Conservation (phyloP, 2,329 filamentous ascomycete species). For the Clarireedia hainanense region DNA sequence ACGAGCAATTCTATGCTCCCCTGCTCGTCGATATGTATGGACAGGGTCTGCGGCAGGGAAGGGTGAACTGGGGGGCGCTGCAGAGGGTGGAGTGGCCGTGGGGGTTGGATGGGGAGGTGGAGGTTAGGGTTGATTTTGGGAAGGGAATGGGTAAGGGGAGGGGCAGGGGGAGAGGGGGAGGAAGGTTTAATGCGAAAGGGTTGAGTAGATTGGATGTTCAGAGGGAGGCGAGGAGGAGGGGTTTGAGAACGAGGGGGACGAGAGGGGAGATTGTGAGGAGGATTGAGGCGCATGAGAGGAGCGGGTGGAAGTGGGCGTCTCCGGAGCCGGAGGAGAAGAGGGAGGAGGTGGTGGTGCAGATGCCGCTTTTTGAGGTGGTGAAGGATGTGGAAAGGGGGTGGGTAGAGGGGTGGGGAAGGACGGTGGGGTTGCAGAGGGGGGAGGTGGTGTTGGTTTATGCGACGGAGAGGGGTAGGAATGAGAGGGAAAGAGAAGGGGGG, state of each 20-base stretch:
- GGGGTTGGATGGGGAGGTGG: neutral
- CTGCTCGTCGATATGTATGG: neutral
- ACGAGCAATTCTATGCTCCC: neutral
- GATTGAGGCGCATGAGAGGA: neutral
- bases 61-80: neutral
- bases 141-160: neutral
- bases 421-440: neutral
- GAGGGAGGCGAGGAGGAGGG: neutral
- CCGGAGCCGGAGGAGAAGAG: neutral
- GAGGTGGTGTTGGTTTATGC: neutral
- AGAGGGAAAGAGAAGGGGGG: neutral
- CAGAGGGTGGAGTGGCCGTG: constrained; percentile 2
- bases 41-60: neutral
- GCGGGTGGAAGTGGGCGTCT: neutral
- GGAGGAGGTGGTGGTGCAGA: neutral
- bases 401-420: neutral
- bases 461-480: neutral
- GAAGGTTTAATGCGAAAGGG: neutral
- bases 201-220: neutral
- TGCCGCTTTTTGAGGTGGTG: neutral
- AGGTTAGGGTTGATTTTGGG: neutral
- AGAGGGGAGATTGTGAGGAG: neutral
- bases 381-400: too few relatives aligned
- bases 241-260: neutral
- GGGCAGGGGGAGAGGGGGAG: too few relatives aligned